Percentiles rank a stretch among this genome's conserved stretches.
Evolutionary conservation across 306 rosid species (phyloP).

Genomic region (Sindora glabra): DNA sequence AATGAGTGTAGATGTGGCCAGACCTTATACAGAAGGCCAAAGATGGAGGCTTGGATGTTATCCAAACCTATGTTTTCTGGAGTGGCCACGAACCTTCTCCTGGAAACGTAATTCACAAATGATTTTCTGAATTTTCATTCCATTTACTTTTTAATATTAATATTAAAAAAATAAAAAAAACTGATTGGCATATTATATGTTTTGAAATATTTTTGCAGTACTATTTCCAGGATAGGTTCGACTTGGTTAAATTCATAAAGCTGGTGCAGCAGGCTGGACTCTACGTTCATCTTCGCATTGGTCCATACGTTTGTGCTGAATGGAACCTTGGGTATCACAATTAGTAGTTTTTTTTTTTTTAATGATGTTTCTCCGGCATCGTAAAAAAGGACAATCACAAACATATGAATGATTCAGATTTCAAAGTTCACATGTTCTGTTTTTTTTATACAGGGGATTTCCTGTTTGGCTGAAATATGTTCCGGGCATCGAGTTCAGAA

Average conservation of each 20-base stretch:
- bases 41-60: constrained; percentile 93
- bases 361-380: no score
- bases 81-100: constrained; percentile 92
- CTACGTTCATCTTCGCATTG: constrained; percentile 86
- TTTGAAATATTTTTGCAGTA: constrained; percentile 46
- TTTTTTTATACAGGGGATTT: constrained; percentile 62
- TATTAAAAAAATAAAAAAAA: not conserved
- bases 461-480: constrained; percentile 96
- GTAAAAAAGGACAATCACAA: no score
- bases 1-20: constrained; percentile 77
- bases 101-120: constrained; percentile 52
- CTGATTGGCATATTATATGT: not conserved
- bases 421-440: constrained; percentile 16
- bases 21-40: constrained; percentile 86
- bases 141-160: not conserved
- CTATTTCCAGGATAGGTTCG: constrained; percentile 78
- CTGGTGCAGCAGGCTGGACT: constrained; percentile 88
- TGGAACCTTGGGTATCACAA: constrained; percentile 99
- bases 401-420: no score
- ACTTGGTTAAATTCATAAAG: constrained; percentile 84
- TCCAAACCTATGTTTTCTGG: constrained; percentile 95
- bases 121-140: not conserved
- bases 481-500: constrained; percentile 79
- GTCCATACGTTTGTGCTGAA: constrained; percentile 87
- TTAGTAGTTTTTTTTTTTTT: not conserved